Percentiles rank a stretch among this genome's conserved stretches.
These are phyloP conservation scores for Linanthus parryae DNA, from an alignment of 148 eudicot species.

Conservation along the genomic window DNA sequence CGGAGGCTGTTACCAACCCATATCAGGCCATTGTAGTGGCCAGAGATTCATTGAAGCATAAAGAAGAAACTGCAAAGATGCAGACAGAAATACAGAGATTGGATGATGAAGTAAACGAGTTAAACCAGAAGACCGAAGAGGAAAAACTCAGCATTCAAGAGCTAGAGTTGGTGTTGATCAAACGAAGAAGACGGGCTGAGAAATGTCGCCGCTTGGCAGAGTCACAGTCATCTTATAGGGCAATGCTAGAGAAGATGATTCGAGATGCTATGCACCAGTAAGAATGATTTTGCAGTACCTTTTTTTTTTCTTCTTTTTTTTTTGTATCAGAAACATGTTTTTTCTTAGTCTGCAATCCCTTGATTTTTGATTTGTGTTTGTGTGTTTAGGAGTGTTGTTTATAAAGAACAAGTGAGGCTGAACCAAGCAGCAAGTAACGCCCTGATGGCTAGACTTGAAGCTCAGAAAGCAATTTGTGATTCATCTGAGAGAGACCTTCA, in stretches of 20 bases:
- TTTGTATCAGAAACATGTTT: background rate
- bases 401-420: slow-evolving; percentile 78
- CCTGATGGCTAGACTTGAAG: slow-evolving; percentile 90
- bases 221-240: slow-evolving; percentile 69
- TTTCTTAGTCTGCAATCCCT: background rate
- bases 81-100: slow-evolving; percentile 65
- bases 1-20: slow-evolving; percentile 56
- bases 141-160: slow-evolving; percentile 75
- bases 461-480: slow-evolving; percentile 81
- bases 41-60: slow-evolving; percentile 78
- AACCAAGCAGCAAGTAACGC: slow-evolving; percentile 85
- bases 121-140: slow-evolving; percentile 66
- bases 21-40: slow-evolving; percentile 87
- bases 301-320: background rate
- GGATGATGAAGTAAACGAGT: slow-evolving; percentile 58
- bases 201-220: slow-evolving; percentile 83
- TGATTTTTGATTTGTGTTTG: background rate
- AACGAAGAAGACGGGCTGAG: slow-evolving; percentile 66
- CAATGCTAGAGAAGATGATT: slow-evolving; percentile 93
- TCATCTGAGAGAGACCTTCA: slow-evolving; percentile 88
- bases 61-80: slow-evolving; percentile 70
- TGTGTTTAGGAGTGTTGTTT: slow-evolving; percentile 68
- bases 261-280: slow-evolving; percentile 99
- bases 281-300: slow-evolving; percentile 17
- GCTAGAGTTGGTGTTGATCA: slow-evolving; percentile 61